Evolutionary conservation across 2,329 filamentous ascomycete genomes (phyloP), one percentile per base, ranked within the genome.

Genomic region (Talaromyces sp.): DNA sequence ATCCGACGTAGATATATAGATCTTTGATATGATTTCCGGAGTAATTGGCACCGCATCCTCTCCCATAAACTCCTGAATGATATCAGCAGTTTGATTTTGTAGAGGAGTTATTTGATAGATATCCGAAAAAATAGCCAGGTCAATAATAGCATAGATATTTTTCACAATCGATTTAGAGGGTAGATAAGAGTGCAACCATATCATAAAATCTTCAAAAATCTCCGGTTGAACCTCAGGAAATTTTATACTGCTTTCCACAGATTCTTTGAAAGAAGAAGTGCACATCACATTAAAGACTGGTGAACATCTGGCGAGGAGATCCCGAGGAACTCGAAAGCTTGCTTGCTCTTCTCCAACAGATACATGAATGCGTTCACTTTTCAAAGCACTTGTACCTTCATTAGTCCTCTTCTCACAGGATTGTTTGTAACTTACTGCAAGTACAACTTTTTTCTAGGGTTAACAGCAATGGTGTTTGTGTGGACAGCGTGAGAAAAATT

Each of bases 201-300:
- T 43, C 38, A 43, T 43, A 11, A 43, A 43, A 43, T 14, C 38
- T 43, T 43, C 38, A 43, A 43, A 43, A 14, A 43, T 43, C 38
- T 4, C 12, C 38, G 38, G 12, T 11, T 43, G 12, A 43, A 43
- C 38, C n/a, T 43, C 12, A 43, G 38, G n/a, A 14, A 43, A 12
- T 43, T 43, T 43, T 4, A 43, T 43, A 19, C 12, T 43, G n/a
- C n/a, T 11, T 43, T 43, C 38, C n/a, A 19, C n/a, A 11, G n/a
- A 14, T 43, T 43, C n/a, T 19, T 43, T 43, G n/a, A 43, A 43
- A 43, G 38, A 70, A 14, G 38, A 43, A 12, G 4, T 43, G n/a
- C n/a, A 43, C n/a, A 43, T 43, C 38, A 43, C 38, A 19, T 43
- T 19, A 43, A 14, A 43, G 38, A 43, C n/a, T 43, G 38, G n/a